Evolutionary conservation across 805 yeast genomes (phyloP), one percentile per base, ranked within the genome.

Genomic region (Wickerhamiella lipophila): DNA sequence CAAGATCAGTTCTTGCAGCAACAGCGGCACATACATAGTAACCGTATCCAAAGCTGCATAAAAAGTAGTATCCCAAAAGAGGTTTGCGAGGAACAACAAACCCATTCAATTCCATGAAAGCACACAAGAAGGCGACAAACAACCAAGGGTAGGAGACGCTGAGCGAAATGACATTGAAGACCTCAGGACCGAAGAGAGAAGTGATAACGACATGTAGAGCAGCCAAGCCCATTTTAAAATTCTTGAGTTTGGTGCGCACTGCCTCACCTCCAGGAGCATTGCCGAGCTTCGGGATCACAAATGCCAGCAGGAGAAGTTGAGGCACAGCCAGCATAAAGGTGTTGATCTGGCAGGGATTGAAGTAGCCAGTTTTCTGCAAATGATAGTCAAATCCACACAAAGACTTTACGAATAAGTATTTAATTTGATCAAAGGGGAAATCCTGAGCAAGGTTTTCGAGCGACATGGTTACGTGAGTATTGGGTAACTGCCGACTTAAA

Each of bases 391-490:
- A 51, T 41, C 30, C 53, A 51, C 61, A 58, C 9, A 57, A 52
- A 42, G 85, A 80, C 38, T 76, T 75, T 6, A 58, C 55, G 2
- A 77, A 57, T 22, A 57, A 60, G 49, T 54, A 21, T 18, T 42
- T 30, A 22, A 30, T 22, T 23, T 30, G 26, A 2, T 30, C 39
- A 6, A 23, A 19, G 9, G 42, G 42, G 16, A 38, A 38, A 13
- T 18, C 27, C 16, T 22, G 22, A 27, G 30, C 45, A 41, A 41
- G 4, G 46, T 32, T 32, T 26, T 38, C 30, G 22, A 13, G 11
- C 4, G 42, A 22, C 27, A 38, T 42, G 40, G 41, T 41, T 26
- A 41, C 34, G 44, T 25, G 44, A 41, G 34, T 11, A 25, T n/a
- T n/a, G n/a, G n/a, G n/a, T n/a, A n/a, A n/a, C n/a, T n/a, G n/a